Percentiles rank a stretch among this genome's conserved stretches.
These are phyloP conservation scores for Phaeoacremonium minimum DNA, from an alignment of 2,329 filamentous ascomycete genomes.

Conservation along the genomic window DNA sequence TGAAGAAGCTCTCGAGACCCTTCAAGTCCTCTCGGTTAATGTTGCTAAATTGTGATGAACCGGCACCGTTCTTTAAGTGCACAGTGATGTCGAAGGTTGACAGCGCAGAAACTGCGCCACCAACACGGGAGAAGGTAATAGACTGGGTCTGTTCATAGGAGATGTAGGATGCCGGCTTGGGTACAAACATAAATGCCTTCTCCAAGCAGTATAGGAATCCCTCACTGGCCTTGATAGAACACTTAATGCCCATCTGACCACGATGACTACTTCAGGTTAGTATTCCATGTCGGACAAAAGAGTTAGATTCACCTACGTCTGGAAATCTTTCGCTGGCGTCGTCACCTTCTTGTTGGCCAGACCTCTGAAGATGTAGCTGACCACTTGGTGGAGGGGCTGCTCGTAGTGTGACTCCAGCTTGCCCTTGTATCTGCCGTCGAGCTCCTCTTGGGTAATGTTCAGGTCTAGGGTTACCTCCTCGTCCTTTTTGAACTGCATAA, in stretches of 20 bases:
- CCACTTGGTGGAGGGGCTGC: constrained; percentile 86
- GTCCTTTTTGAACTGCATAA: constrained; percentile 98
- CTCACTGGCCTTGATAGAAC: constrained; percentile 99
- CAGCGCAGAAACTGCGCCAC: constrained; percentile 86
- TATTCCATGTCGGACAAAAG: neutral
- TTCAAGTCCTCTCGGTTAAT: constrained; percentile 98
- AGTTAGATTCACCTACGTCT: constrained; percentile 48
- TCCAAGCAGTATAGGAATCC: constrained; percentile 95
- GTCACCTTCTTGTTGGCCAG: constrained; percentile 93
- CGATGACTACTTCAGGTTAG: constrained; percentile 72
- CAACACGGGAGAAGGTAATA: constrained; percentile 93
- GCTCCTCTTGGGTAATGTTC: constrained; percentile 88
- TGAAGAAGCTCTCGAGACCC: constrained; percentile 96
- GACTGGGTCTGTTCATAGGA: constrained; percentile 88
- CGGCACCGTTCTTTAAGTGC: constrained; percentile 78
- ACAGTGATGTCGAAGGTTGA: constrained; percentile 98
- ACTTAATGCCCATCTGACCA: constrained; percentile 92
- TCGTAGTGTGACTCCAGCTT: constrained; percentile 89
- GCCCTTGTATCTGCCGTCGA: constrained; percentile 82
- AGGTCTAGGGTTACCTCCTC: constrained; percentile 95
- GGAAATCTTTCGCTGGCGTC: constrained; percentile 89
- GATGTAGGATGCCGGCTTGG: constrained; percentile 96
- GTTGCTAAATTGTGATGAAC: constrained; percentile 96
- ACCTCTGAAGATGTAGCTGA: constrained; percentile 92
- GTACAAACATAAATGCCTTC: constrained; percentile 98